phyloP scores from a whole-genome alignment of 1,284 basidiomycete species.

The Tremellales sp. region DNA sequence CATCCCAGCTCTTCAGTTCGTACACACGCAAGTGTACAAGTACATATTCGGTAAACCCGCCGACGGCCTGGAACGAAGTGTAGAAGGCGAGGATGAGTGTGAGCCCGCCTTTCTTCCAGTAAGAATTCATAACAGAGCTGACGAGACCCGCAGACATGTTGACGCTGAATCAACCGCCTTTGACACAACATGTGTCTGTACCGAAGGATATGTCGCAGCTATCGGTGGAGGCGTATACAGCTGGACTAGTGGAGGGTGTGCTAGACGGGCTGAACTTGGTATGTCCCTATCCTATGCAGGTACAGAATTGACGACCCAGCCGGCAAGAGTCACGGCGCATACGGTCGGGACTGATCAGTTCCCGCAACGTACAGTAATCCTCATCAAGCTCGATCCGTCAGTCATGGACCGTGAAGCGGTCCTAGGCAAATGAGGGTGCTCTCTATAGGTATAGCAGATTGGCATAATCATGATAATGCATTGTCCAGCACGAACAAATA shows the following conservation, averaged over 20 bases:
- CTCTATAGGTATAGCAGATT: background rate
- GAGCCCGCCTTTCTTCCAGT: conserved; percentile 35
- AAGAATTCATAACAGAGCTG: background rate
- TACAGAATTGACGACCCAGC: conserved; percentile 54
- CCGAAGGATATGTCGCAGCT: conserved; percentile 91
- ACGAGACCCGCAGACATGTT: conserved; percentile 75
- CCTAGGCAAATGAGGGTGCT: conserved; percentile 51
- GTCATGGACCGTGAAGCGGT: conserved; percentile 84
- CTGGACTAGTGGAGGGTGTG: conserved; percentile 95
- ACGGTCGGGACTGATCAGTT: conserved; percentile 76
- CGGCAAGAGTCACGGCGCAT: conserved; percentile 94
- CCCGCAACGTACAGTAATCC: conserved; percentile 81
- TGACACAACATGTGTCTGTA: conserved; percentile 87
- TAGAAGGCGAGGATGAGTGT: conserved; percentile 96
- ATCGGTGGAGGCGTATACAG: conserved; percentile 93
- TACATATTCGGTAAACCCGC: conserved; percentile 90
- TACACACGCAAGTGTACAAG: conserved; percentile 91
- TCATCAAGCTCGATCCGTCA: conserved; percentile 88
- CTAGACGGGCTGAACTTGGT: conserved; percentile 94
- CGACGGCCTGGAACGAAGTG: conserved; percentile 90
- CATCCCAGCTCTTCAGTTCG: conserved; percentile 80
- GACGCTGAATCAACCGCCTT: conserved; percentile 88
- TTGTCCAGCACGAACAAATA: background rate
- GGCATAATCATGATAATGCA: background rate
- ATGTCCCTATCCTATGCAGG: conserved; percentile 50